These are phyloP conservation scores for Fusarium brachygibbosum DNA, from an alignment of 2,329 filamentous ascomycete genomes.

Conservation along the genomic window DNA sequence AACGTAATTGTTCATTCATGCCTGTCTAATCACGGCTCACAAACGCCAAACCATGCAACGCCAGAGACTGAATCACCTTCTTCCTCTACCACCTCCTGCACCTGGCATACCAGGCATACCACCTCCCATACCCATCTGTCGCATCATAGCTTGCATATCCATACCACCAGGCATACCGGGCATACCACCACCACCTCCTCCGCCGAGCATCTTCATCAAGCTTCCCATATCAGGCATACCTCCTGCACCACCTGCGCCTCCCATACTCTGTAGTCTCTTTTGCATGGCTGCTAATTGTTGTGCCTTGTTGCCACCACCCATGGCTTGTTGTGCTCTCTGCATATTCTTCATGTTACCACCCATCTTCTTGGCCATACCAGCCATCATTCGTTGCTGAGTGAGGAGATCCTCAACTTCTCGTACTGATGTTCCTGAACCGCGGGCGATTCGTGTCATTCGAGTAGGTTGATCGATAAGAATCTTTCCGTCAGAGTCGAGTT, in stretches of 20 bases:
- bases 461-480: slow-evolving; percentile 93
- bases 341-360: slow-evolving; percentile 98
- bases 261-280: slow-evolving; percentile 93
- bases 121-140: slow-evolving; percentile 75
- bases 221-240: slow-evolving; percentile 86
- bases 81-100: slow-evolving; percentile 49
- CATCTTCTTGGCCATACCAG: slow-evolving; percentile 99
- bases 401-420: slow-evolving; percentile 94
- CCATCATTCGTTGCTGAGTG: slow-evolving; percentile 99
- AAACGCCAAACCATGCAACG: slow-evolving; percentile 30
- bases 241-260: slow-evolving; percentile 74
- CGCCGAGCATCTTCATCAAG: slow-evolving; percentile 92
- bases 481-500: slow-evolving; percentile 95
- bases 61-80: slow-evolving; percentile 48
- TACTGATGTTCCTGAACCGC: slow-evolving; percentile 90
- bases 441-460: slow-evolving; percentile 91
- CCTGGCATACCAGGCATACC: slow-evolving; percentile 54
- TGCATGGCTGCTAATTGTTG: slow-evolving; percentile 98
- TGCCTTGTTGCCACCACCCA: slow-evolving; percentile 90
- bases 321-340: slow-evolving; percentile 90
- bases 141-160: slow-evolving; percentile 86
- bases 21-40: too few species aligned
- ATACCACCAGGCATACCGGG: slow-evolving; percentile 77
- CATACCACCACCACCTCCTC: slow-evolving; percentile 58
- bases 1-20: too few species aligned